These are phyloP conservation scores for Aaosphaeria arxii DNA, from an alignment of 2,329 filamentous ascomycete species.

Conservation along the genomic window DNA sequence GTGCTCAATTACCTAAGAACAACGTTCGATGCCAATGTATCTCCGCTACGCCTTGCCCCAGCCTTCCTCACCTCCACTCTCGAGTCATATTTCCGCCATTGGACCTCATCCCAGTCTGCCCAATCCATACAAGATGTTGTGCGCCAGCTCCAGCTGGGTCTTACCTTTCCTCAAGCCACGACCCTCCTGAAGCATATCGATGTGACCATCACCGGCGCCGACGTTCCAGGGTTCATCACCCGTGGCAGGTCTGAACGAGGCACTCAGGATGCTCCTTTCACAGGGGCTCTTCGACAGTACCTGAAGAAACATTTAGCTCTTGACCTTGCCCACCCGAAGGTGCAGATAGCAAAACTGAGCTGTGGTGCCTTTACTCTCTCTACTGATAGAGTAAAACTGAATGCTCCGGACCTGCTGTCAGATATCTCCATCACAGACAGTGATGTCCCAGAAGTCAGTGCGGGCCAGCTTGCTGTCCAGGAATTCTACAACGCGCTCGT, in stretches of 20 bases:
- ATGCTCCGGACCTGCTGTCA: slow-evolving; percentile 21
- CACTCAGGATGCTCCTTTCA: slow-evolving; percentile 32
- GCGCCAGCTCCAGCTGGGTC: slow-evolving; percentile 33
- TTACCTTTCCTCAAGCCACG: slow-evolving; percentile 29
- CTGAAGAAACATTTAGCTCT: slow-evolving; percentile 41
- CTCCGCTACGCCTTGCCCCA: slow-evolving; percentile 43
- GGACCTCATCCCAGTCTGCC: slow-evolving; percentile 42
- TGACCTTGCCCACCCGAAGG: slow-evolving; percentile 36
- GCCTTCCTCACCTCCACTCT: slow-evolving; percentile 44
- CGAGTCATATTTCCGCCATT: slow-evolving; percentile 58
- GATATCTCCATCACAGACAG: slow-evolving; percentile 23
- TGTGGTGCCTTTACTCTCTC: slow-evolving; percentile 42
- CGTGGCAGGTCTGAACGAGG: slow-evolving; percentile 20
- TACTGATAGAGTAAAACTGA: slow-evolving; percentile 39
- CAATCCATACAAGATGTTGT: slow-evolving; percentile 29
- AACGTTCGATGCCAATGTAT: slow-evolving; percentile 51
- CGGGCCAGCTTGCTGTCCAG: slow-evolving; percentile 28
- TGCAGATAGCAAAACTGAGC: slow-evolving; percentile 40
- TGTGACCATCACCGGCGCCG: slow-evolving; percentile 40
- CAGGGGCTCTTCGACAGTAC: slow-evolving; percentile 38
- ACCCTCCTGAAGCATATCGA: slow-evolving; percentile 41
- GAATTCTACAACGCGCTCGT: slow-evolving; percentile 29
- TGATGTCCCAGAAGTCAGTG: slow-evolving; percentile 23
- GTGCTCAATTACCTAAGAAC: slow-evolving; percentile 49
- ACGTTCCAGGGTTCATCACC: slow-evolving; percentile 35